Evolutionary conservation across 441 rosid genomes (phyloP).

Genomic region (Jatropha podagrica): DNA sequence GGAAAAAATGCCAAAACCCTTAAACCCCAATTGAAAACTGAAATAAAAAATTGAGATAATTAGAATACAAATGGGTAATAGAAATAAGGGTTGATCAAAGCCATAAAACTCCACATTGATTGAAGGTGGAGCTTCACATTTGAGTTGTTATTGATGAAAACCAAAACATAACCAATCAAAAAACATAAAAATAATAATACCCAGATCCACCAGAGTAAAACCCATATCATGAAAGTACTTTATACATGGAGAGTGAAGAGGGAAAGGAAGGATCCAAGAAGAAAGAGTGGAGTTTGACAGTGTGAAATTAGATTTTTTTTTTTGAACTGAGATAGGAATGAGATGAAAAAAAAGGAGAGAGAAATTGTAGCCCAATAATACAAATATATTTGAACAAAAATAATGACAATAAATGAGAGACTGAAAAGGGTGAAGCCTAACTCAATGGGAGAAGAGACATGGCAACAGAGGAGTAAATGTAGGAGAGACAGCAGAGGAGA

Average conservation of each 20-base stretch:
- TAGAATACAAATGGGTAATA: neutral
- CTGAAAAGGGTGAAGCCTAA: neutral
- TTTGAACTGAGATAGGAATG: neutral
- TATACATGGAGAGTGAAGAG: neutral
- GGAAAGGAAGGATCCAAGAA: neutral
- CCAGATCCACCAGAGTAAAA: slow-evolving; percentile 22
- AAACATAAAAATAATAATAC: neutral
- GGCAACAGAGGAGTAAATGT: slow-evolving; percentile 19
- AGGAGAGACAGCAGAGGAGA: slow-evolving; percentile 20
- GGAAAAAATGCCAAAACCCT: neutral
- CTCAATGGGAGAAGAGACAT: slow-evolving; percentile 1
- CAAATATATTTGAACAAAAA: neutral
- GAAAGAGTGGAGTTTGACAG: neutral
- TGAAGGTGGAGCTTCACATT: neutral
- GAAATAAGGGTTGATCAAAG: neutral
- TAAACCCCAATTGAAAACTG: neutral
- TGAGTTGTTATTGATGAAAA: slow-evolving; percentile 9
- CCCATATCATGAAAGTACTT: neutral
- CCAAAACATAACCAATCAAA: slow-evolving; percentile 3
- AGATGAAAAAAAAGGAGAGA: neutral
- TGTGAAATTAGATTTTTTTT: neutral
- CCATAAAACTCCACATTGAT: neutral
- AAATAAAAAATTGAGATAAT: neutral
- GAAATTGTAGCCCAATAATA: neutral
- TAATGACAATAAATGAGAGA: neutral